Evolutionary conservation across 176 grass and related monocot species (phyloP).

Genomic region (Dactylis glomerata): DNA sequence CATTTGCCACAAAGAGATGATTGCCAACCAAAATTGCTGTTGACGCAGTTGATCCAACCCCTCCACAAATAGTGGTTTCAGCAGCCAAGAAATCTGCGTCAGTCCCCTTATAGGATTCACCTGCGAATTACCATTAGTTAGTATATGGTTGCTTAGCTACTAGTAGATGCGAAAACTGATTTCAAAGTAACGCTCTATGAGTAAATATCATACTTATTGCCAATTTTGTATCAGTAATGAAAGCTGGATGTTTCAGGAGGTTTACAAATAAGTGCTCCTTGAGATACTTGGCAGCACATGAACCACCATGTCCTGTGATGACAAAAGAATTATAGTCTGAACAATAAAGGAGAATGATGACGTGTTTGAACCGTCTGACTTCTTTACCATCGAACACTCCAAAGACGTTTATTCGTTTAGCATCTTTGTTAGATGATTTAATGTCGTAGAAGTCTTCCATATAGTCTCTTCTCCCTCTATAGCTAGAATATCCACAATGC

Average conservation of each 20-base stretch:
- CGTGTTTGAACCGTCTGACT: conserved; percentile 9
- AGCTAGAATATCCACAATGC: conserved; percentile 78
- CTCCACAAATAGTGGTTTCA: conserved; percentile 63
- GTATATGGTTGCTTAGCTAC: not conserved
- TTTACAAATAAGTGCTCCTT: conserved; percentile 83
- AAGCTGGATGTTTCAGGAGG: conserved; percentile 69
- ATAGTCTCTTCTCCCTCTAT: conserved; percentile 71
- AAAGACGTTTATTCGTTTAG: conserved; percentile 62
- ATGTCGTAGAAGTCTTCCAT: conserved; percentile 88
- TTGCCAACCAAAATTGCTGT: conserved; percentile 76
- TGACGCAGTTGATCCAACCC: conserved; percentile 82
- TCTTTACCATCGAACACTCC: conserved; percentile 84
- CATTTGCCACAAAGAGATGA: conserved; percentile 82
- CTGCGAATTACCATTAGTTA: conserved; percentile 48
- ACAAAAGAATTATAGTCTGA: conserved; percentile 31
- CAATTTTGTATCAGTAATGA: conserved; percentile 72
- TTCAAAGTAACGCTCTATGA: conserved; percentile 19
- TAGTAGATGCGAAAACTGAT: conserved; percentile 16
- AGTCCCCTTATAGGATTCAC: conserved; percentile 72
- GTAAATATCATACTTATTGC: conserved; percentile 66
- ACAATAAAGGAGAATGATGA: not conserved
- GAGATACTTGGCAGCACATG: conserved; percentile 69
- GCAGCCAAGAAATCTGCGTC: conserved; percentile 70
- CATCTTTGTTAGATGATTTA: conserved; percentile 55
- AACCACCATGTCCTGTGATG: conserved; percentile 79